These are phyloP conservation scores for Cyberlindnera bimundalis DNA, from an alignment of 805 yeast genomes.

Conservation along the genomic window DNA sequence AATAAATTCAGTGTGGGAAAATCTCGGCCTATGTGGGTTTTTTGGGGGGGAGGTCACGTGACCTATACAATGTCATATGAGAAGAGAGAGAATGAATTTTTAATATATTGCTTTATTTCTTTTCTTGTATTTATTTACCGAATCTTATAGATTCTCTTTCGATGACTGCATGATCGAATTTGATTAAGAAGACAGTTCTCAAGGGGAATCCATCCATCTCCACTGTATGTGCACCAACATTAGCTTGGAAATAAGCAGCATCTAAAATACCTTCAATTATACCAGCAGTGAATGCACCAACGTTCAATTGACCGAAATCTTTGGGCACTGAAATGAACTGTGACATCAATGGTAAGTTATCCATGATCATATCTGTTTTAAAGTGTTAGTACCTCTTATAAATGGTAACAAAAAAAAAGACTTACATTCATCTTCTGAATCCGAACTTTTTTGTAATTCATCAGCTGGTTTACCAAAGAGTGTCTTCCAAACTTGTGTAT, in stretches of 20 bases:
- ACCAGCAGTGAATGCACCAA: constrained; percentile 84
- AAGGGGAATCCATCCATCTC: constrained; percentile 55
- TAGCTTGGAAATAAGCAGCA: constrained; percentile 65
- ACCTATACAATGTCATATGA: too few species aligned
- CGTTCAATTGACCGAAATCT: constrained; percentile 72
- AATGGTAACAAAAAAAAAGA: background rate
- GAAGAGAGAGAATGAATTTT: too few species aligned
- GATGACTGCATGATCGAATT: constrained; percentile 58
- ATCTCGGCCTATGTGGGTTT: too few species aligned
- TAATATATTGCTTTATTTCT: too few species aligned
- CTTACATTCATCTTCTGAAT: constrained; percentile 51
- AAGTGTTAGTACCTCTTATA: background rate
- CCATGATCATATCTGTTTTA: constrained; percentile 45
- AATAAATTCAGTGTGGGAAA: too few species aligned
- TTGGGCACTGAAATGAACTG: constrained; percentile 73
- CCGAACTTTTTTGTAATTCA: constrained; percentile 69
- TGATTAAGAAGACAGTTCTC: constrained; percentile 72
- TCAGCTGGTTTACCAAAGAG: constrained; percentile 74
- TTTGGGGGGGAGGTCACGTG: too few species aligned
- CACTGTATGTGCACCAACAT: constrained; percentile 79
- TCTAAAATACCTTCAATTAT: constrained; percentile 80
- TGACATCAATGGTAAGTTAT: constrained; percentile 67
- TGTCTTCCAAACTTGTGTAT: constrained; percentile 67
- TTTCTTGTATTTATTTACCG: constrained; percentile 23
- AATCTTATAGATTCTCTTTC: constrained; percentile 50